These are phyloP conservation scores for Wallacemonas sp. DNA, from an alignment of 208 protist species.

Conservation along the genomic window DNA sequence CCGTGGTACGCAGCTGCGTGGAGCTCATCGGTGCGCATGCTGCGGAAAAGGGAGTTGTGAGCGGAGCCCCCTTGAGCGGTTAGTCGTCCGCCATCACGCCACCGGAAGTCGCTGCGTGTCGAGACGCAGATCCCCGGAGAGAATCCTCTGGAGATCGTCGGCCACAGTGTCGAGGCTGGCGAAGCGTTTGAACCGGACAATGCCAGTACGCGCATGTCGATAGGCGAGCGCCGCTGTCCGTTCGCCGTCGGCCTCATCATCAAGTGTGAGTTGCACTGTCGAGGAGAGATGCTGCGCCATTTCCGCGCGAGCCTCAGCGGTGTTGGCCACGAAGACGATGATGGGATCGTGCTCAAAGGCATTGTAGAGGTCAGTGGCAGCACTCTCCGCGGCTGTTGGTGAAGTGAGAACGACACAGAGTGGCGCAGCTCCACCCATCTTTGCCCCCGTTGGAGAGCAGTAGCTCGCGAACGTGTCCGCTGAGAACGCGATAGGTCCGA, in stretches of 20 bases:
- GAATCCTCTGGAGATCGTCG: slow-evolving; percentile 23
- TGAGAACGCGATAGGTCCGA: slow-evolving; percentile 18
- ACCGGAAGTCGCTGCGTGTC: background rate
- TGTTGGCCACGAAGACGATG: background rate
- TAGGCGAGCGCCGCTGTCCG: slow-evolving; percentile 15
- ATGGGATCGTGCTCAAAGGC: background rate
- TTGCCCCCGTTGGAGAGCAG: slow-evolving; percentile 39
- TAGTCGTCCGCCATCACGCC: background rate
- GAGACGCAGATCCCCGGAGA: slow-evolving; percentile 20
- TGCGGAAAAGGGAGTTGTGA: too few relatives aligned
- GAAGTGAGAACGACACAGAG: background rate
- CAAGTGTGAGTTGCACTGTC: slow-evolving; percentile 4
- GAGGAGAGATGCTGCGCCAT: slow-evolving; percentile 1
- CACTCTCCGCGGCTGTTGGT: background rate
- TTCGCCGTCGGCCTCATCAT: background rate
- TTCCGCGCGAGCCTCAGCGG: background rate
- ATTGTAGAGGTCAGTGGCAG: background rate
- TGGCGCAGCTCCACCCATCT: background rate
- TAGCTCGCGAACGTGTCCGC: slow-evolving; percentile 27
- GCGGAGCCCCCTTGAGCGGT: too few relatives aligned
- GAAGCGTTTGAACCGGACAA: slow-evolving; percentile 21
- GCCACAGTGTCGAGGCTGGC: slow-evolving; percentile 15
- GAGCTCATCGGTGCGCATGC: too few relatives aligned
- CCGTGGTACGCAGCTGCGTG: too few relatives aligned
- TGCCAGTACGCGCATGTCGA: slow-evolving; percentile 24